Evolutionary conservation across 2,329 filamentous ascomycete genomes (phyloP), one percentile per base, ranked within the genome.

Genomic region (Penicillium sp.): DNA sequence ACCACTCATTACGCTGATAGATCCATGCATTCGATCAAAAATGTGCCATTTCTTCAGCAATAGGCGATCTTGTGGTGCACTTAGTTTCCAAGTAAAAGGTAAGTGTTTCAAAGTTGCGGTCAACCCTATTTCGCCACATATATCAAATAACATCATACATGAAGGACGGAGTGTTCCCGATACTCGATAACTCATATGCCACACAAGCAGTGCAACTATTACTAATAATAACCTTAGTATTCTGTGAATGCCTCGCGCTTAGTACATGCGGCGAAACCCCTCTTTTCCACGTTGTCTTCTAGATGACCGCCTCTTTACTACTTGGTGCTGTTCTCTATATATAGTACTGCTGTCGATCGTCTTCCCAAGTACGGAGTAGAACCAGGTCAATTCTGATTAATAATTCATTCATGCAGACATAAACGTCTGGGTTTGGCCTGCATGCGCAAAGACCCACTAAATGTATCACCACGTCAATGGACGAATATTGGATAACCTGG

Each of bases 51-150:
- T 5, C 19, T 17, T 19, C 30, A 12, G 9, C 3, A 8, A 47
- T 42, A 49, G n/a, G 44, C 9, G 26, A 28, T 31, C n/a, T 51
- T 26, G 31, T n/a, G 30, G 10, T 42, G 25, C 30, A 37, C 19
- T 46, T n/a, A 22, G 33, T 16, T 28, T 26, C 36, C 28, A 46
- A 59, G 37, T 53, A 50, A 48, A 56, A 58, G 55, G 63, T 66
- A 60, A 59, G 61, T 49, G 59, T 50, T 56, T 55, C 49, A 48
- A 67, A 66, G 50, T 67, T 66, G 63, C 65, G 65, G 65, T 68
- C 65, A 68, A 58, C 49, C 47, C 36, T 53, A 53, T 58, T 61
- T 60, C 57, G 63, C 61, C 61, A 64, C 57, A 53, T 42, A 37
- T 37, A 55, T 38, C 35, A 48, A 26, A 36, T 25, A 25, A 11